Conservation (phyloP, 257 asterid genomes). For the Datura wrightii region DNA sequence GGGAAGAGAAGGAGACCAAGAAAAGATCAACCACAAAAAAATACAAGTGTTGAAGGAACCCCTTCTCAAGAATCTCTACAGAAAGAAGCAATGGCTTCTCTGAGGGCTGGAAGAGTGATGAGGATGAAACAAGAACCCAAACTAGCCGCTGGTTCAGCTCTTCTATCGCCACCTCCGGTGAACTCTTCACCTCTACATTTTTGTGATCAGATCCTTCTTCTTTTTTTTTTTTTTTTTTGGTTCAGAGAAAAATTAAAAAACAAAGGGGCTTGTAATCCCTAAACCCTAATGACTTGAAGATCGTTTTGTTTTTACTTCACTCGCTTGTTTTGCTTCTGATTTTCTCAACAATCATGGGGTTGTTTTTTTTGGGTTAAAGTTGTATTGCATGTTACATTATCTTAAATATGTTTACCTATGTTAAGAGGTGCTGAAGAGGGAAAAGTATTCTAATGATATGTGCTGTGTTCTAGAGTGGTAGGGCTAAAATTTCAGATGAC, state of each 20-base stretch:
- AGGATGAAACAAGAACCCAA: constrained; percentile 22
- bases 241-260: neutral
- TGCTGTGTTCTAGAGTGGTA: neutral
- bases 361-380: neutral
- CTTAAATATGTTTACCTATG: neutral
- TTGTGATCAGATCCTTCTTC: neutral
- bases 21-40: neutral
- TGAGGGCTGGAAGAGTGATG: neutral
- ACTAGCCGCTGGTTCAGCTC: neutral
- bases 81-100: neutral
- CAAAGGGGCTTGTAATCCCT: neutral
- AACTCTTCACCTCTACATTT: constrained; percentile 6
- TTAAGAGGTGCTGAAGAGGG: neutral
- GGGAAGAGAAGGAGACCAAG: constrained; percentile 15
- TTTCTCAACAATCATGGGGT: neutral
- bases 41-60: neutral
- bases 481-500: neutral
- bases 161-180: neutral
- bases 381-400: neutral
- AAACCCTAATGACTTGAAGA: neutral
- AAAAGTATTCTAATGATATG: neutral
- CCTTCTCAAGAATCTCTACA: neutral
- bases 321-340: neutral
- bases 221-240: neutral
- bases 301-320: neutral